Percentiles rank a stretch among this genome's conserved stretches.
Evolutionary conservation across 495 filamentous ascomycete genomes (phyloP).

Genomic region (Penicillium atrosanguineum): DNA sequence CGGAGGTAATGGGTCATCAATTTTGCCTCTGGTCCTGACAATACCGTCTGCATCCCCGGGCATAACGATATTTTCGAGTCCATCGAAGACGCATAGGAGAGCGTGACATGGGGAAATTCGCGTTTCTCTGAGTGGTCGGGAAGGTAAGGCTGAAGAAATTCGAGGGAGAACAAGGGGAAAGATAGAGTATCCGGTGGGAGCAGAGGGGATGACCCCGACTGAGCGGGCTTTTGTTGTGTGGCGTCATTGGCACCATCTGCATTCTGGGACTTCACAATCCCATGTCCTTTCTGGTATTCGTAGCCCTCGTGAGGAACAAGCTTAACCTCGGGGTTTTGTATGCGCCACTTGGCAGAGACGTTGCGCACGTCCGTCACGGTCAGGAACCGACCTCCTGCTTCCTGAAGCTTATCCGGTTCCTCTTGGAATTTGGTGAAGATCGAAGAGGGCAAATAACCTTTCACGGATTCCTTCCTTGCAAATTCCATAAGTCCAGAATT

Average conservation of each 20-base stretch:
- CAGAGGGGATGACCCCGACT: slow-evolving; percentile 21
- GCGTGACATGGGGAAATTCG: slow-evolving; percentile 56
- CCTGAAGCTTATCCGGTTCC: slow-evolving; percentile 42
- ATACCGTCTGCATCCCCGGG: slow-evolving; percentile 69
- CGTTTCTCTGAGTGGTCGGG: slow-evolving; percentile 32
- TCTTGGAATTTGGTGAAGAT: slow-evolving; percentile 52
- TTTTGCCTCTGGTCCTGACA: slow-evolving; percentile 80
- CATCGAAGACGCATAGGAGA: slow-evolving; percentile 89
- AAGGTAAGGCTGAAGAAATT: slow-evolving; percentile 49
- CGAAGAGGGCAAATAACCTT: slow-evolving; percentile 53
- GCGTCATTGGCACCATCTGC: slow-evolving; percentile 15
- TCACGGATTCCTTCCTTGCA: slow-evolving; percentile 45
- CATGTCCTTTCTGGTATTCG: slow-evolving; percentile 51
- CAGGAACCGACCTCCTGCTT: slow-evolving; percentile 49
- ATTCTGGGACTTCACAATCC: slow-evolving; percentile 39
- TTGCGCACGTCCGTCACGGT: slow-evolving; percentile 53
- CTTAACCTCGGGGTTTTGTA: slow-evolving; percentile 47
- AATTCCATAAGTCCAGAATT: slow-evolving; percentile 54
- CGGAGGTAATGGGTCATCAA: slow-evolving; percentile 90
- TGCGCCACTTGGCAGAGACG: slow-evolving; percentile 51
- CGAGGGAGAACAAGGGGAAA: slow-evolving; percentile 43
- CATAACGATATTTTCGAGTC: slow-evolving; percentile 74
- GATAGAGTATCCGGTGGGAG: slow-evolving; percentile 45
- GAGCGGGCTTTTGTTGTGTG: slow-evolving; percentile 9
- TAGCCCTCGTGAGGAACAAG: slow-evolving; percentile 50